Conservation (phyloP, 441 rosid genomes). For the Erysimum cheiri region DNA sequence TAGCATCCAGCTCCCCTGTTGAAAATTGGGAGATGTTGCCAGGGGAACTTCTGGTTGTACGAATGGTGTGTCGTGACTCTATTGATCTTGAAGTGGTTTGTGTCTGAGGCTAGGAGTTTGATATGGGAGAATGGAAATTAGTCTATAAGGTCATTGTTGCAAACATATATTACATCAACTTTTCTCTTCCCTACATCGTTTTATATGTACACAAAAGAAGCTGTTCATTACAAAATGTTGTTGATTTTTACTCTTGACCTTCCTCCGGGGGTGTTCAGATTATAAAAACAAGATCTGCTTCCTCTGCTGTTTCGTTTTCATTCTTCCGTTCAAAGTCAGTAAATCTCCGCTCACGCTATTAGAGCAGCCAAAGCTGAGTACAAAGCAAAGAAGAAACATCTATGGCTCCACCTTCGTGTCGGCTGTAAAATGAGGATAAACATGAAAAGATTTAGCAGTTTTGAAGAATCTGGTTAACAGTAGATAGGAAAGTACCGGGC, state of each 20-base stretch:
- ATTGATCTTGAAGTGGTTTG: no score
- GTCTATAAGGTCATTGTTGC: neutral
- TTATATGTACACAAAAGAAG: slow-evolving; percentile 18
- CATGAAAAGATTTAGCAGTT: neutral
- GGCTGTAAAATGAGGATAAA: slow-evolving; percentile 23
- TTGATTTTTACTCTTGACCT: slow-evolving; percentile 3
- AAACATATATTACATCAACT: neutral
- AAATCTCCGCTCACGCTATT: neutral
- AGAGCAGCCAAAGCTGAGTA: slow-evolving; percentile 2
- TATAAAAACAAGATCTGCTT: slow-evolving; percentile 29
- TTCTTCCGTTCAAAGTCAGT: neutral
- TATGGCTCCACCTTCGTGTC: slow-evolving; percentile 6
- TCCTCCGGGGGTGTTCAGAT: neutral
- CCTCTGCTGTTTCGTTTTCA: neutral
- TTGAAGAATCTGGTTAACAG: neutral
- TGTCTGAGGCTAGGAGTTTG: no score
- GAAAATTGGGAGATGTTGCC: no score
- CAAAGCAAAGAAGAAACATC: slow-evolving; percentile 4
- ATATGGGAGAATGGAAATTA: no score
- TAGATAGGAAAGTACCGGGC: neutral
- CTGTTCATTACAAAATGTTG: slow-evolving; percentile 7
- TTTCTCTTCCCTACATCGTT: slow-evolving; percentile 8
- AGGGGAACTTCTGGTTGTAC: no score
- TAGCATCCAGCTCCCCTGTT: slow-evolving; percentile 37
- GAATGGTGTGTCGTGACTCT: no score